These are phyloP conservation scores for Quercus mongolica DNA, from an alignment of 306 rosid genomes.

Conservation along the genomic window DNA sequence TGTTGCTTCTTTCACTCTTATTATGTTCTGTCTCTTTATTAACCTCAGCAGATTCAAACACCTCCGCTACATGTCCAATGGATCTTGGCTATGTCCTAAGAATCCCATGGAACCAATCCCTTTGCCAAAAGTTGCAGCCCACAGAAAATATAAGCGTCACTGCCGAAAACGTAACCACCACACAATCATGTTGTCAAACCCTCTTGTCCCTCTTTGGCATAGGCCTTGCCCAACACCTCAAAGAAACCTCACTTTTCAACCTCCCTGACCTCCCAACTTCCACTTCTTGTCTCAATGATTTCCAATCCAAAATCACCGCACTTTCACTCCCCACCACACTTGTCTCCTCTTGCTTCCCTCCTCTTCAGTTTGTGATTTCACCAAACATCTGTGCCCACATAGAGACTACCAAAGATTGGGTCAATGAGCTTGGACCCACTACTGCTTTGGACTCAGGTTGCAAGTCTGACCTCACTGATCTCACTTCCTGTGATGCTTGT, in stretches of 20 bases:
- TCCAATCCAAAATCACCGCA: conserved; percentile 52
- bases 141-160: background rate
- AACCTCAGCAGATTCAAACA: conserved; percentile 27
- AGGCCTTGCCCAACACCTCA: conserved; percentile 58
- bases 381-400: conserved; percentile 61
- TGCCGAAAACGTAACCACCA: conserved; percentile 3
- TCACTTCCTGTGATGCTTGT: conserved; percentile 58
- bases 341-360: conserved; percentile 45
- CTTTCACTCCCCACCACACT: conserved; percentile 41
- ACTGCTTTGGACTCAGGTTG: conserved; percentile 53
- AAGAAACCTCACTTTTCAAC: conserved; percentile 60
- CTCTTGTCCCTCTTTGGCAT: conserved; percentile 57
- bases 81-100: conserved; percentile 59
- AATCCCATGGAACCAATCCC: conserved; percentile 70
- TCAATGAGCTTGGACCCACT: conserved; percentile 33
- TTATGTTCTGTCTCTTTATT: background rate
- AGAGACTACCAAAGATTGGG: conserved; percentile 55
- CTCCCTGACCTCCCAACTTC: conserved; percentile 59
- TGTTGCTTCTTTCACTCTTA: conserved; percentile 21
- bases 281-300: conserved; percentile 54
- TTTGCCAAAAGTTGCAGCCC: conserved; percentile 28
- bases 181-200: conserved; percentile 49
- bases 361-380: conserved; percentile 54
- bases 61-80: conserved; percentile 53
- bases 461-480: conserved; percentile 50